Evolutionary conservation across 305 asterid species (phyloP), one percentile per base, ranked within the genome.

Genomic region (Fraxinus latifolia): DNA sequence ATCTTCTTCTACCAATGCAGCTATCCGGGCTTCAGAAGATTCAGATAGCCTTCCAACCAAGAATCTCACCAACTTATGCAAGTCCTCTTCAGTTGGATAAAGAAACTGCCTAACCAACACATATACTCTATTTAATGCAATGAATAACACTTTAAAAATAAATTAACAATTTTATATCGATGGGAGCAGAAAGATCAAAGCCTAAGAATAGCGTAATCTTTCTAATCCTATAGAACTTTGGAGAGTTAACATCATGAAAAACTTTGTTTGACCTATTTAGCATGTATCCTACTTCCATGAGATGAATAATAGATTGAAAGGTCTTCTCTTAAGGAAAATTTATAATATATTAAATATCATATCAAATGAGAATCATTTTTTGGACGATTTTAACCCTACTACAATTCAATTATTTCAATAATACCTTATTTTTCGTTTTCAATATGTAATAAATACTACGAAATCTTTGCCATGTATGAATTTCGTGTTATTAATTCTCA

Each of bases 101-200:
- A 91, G 94, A 83, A 92, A 90, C 95, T 92, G 90, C 92, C 95
- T 91, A 87, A 89, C 85, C 89, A 87, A 86, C 83, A 85, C 79
- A 80, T 62, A 86, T 3, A 29, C 76, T 33, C 32, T 31, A 62
- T 58, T 62, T 23, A 62, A 34, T 8, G 14, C 8, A 19, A 78
- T 58, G 68, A 58, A 31, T n/a, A 17, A 7, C 8, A 15, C 3
- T 17, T 34, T 2, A 21, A 60, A 58, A 19, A 58, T 60, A 60
- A 21, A 60, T 33, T 34, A 12, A 68, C 7, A n/a, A 62, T 72
- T 50, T 5, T 42, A 33, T 34, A 74, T 29, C 3, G 70, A 50
- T n/a, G 75, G 50, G 73, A 58, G 75, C 82, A 19, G 33, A 39
- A 65, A 47, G 71, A 11, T 8, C 62, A 74, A 29, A 50, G 19